phyloP scores from a whole-genome alignment of 306 rosid genomes.

The Prunus dulcis region DNA sequence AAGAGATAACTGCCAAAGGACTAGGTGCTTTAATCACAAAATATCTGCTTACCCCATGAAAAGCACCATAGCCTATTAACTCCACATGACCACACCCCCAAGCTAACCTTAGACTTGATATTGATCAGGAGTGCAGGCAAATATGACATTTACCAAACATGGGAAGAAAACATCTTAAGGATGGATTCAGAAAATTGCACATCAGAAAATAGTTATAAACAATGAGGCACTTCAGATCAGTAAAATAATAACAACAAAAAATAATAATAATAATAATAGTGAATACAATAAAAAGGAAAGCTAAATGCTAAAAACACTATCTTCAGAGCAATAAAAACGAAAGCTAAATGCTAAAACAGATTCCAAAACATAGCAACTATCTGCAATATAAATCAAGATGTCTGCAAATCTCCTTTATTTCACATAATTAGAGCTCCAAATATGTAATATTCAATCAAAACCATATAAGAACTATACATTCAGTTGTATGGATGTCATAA shows the following conservation, averaged over 20 bases:
- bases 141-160: background rate
- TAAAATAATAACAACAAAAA: background rate
- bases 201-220: background rate
- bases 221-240: background rate
- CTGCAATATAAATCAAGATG: background rate
- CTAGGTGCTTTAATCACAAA: background rate
- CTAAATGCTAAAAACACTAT: background rate
- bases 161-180: background rate
- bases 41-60: background rate
- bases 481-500: background rate
- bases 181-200: background rate
- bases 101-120: background rate
- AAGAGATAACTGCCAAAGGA: background rate
- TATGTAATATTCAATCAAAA: background rate
- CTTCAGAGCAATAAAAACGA: background rate
- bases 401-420: background rate
- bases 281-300: background rate
- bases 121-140: background rate
- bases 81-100: slow-evolving; percentile 1
- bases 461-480: too few species aligned
- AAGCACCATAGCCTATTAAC: background rate
- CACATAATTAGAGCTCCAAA: background rate
- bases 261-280: background rate
- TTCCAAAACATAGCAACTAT: background rate
- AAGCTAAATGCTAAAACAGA: slow-evolving; percentile 3